Evolutionary conservation across 139 green algal species (phyloP).

Genomic region (Deuterostichococcus epilithicus): DNA sequence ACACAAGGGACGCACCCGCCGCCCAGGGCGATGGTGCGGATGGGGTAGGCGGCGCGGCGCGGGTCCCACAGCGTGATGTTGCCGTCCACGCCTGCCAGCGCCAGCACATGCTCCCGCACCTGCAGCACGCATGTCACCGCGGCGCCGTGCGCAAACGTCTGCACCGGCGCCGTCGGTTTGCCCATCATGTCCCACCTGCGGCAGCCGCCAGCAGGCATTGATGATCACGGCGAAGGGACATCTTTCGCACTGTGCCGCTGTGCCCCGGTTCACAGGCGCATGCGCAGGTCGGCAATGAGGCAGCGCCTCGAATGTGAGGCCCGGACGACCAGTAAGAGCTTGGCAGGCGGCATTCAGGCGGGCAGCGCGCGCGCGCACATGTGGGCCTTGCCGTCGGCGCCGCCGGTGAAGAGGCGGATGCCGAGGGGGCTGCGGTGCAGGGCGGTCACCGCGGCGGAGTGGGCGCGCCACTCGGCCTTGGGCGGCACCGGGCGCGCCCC

Average conservation of each 20-base stretch:
- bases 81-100: neutral
- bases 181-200: constrained; percentile 11
- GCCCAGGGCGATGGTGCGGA: neutral
- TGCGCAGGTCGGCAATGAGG: too few relatives aligned
- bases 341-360: too few relatives aligned
- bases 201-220: too few relatives aligned
- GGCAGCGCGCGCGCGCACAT: constrained; percentile 31
- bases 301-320: too few relatives aligned
- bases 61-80: neutral
- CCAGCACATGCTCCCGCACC: neutral
- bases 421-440: constrained; percentile 35
- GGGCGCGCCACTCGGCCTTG: constrained; percentile 47
- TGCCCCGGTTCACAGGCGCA: too few relatives aligned
- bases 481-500: constrained; percentile 1
- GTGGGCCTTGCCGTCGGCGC: constrained; percentile 35
- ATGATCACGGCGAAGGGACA: too few relatives aligned
- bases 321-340: too few relatives aligned
- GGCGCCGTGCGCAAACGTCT: neutral
- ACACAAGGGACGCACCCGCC: neutral
- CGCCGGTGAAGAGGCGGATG: constrained; percentile 44
- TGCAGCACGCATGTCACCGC: neutral
- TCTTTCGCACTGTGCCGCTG: too few relatives aligned
- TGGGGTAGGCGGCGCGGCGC: neutral
- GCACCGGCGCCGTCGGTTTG: neutral
- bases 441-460: constrained; percentile 38